Evolutionary conservation across 2,329 filamentous ascomycete species (phyloP).

Genomic region (Samsoniella hepiali): DNA sequence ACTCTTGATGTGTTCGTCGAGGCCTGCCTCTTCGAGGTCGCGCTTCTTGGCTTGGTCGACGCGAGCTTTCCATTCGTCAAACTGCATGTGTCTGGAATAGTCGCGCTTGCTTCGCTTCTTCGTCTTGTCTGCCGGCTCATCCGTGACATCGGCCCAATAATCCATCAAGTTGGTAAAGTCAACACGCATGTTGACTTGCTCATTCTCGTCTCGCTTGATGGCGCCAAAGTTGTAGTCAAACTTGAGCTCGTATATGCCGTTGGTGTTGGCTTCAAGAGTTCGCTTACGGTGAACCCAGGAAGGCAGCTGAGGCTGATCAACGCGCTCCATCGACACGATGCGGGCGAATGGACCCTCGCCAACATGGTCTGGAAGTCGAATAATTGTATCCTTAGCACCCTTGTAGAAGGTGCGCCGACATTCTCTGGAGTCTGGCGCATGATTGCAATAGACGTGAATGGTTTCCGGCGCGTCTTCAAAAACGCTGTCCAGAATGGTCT

Average conservation of each 20-base stretch:
- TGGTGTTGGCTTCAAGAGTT: neutral
- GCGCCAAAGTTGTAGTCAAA: constrained; percentile 33
- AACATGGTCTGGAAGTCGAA: constrained; percentile 25
- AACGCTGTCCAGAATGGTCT: constrained; percentile 26
- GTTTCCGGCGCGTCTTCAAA: constrained; percentile 29
- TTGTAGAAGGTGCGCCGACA: constrained; percentile 23
- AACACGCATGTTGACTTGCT: constrained; percentile 31
- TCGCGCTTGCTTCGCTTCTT: neutral
- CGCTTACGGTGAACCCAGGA: constrained; percentile 8
- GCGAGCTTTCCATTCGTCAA: constrained; percentile 1
- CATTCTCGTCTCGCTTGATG: constrained; percentile 24
- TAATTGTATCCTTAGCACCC: constrained; percentile 27
- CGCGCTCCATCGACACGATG: constrained; percentile 24
- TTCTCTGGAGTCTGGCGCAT: constrained; percentile 21
- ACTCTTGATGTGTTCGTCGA: neutral
- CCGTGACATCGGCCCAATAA: constrained; percentile 31
- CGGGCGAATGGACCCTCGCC: constrained; percentile 28
- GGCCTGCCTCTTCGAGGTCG: neutral
- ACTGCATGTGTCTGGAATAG: neutral
- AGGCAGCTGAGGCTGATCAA: constrained; percentile 16
- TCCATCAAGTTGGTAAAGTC: constrained; percentile 33
- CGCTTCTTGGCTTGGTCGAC: constrained; percentile 1
- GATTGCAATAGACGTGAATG: constrained; percentile 30
- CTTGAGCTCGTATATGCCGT: constrained; percentile 28
- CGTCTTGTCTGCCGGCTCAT: constrained; percentile 6